A percentile compares a stretch with the other conserved stretches of the same genome.
phyloP scores from a whole-genome alignment of 768 basidiomycete species.

The Fibroporia radiculosa region DNA sequence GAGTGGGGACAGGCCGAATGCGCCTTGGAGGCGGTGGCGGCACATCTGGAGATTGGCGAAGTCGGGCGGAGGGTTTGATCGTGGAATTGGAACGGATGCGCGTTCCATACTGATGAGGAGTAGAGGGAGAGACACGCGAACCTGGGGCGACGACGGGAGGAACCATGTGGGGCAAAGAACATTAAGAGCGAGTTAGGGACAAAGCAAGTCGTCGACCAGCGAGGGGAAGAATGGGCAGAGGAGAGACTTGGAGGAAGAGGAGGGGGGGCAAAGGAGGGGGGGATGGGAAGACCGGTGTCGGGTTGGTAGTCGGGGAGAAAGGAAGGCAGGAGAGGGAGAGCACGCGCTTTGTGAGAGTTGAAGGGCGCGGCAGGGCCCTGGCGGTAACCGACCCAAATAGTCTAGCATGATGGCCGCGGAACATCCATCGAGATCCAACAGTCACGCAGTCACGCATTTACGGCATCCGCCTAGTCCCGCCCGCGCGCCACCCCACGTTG shows the following conservation, averaged over 20 bases:
- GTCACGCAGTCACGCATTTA: constrained; percentile 6
- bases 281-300: constrained; percentile 8
- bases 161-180: constrained; percentile 24
- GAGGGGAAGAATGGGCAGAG: constrained; percentile 19
- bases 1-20: constrained; percentile 23
- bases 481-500: constrained; percentile 5
- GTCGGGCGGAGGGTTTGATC: constrained; percentile 46
- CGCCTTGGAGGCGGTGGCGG: constrained; percentile 21
- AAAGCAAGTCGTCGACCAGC: constrained; percentile 24
- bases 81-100: constrained; percentile 44
- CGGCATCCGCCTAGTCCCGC: constrained; percentile 10
- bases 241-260: constrained; percentile 19
- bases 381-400: constrained; percentile 24
- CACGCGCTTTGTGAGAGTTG: constrained; percentile 18
- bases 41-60: constrained; percentile 36
- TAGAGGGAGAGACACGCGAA: constrained; percentile 21
- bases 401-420: constrained; percentile 24
- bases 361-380: constrained; percentile 13
- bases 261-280: constrained; percentile 17
- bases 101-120: constrained; percentile 42
- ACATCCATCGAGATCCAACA: constrained; percentile 24
- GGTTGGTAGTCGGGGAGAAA: constrained; percentile 14
- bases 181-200: constrained; percentile 19
- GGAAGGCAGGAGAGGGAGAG: constrained; percentile 17
- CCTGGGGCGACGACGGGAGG: constrained; percentile 18